Conservation (phyloP, 2,329 filamentous ascomycete genomes). For the Periconia sp. region DNA sequence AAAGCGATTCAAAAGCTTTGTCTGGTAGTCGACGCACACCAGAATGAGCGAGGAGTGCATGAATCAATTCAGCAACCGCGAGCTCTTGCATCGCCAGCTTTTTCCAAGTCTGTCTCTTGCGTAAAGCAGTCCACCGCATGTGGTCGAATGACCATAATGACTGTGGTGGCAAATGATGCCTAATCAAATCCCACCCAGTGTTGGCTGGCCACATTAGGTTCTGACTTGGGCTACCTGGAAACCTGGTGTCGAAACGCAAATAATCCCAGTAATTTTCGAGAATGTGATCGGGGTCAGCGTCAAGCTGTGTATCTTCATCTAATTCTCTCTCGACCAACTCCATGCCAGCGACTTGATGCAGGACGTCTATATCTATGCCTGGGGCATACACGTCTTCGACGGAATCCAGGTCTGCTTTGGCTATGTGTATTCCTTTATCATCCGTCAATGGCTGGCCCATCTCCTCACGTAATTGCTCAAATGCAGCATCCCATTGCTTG, state of each 20-base stretch:
- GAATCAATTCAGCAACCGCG: conserved; percentile 44
- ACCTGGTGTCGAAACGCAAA: conserved; percentile 30
- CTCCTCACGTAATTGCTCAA: conserved; percentile 55
- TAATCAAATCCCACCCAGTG: conserved; percentile 38
- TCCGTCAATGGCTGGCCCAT: neutral
- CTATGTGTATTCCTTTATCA: neutral
- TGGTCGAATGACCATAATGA: conserved; percentile 47
- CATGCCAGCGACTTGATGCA: neutral
- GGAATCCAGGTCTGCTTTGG: conserved; percentile 1
- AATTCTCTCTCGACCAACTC: conserved; percentile 21
- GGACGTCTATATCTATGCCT: neutral
- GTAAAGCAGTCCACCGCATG: conserved; percentile 31
- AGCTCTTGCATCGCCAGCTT: conserved; percentile 48
- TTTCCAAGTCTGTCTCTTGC: conserved; percentile 42
- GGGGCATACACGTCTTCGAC: conserved; percentile 5
- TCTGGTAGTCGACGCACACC: conserved; percentile 6
- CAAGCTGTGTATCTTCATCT: conserved; percentile 14
- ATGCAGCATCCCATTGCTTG: conserved; percentile 62
- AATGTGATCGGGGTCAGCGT: conserved; percentile 15
- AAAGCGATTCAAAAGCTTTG: conserved; percentile 13
- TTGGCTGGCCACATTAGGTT: conserved; percentile 43
- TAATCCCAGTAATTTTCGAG: conserved; percentile 26
- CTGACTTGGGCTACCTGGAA: conserved; percentile 24
- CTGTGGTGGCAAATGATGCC: conserved; percentile 45
- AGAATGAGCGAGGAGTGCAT: conserved; percentile 34